Percentiles rank a stretch among this genome's conserved stretches.
Evolutionary conservation across 768 basidiomycete species (phyloP).

Genomic region (Nidularia pulvinata): DNA sequence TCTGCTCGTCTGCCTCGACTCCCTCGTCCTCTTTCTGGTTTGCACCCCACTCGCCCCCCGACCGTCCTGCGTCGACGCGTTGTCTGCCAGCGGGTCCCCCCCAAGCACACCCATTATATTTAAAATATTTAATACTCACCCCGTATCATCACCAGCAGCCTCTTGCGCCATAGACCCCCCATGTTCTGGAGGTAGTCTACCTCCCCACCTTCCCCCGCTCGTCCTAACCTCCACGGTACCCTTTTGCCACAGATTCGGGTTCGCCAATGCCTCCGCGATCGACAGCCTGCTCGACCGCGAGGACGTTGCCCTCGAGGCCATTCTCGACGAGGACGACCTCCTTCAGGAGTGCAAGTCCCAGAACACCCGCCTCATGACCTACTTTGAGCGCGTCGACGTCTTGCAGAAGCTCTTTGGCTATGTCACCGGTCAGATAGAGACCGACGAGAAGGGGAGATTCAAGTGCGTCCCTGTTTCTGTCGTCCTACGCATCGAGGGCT

Average conservation of each 20-base stretch:
- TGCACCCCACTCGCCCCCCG: too few relatives aligned
- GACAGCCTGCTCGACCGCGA: conserved; percentile 91
- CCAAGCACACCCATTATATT: too few relatives aligned
- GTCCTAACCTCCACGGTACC: conserved; percentile 17
- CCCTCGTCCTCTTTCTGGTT: too few relatives aligned
- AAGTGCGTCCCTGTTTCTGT: conserved; percentile 52
- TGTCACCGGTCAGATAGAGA: conserved; percentile 86
- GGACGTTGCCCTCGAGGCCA: conserved; percentile 85
- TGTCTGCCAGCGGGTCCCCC: too few relatives aligned
- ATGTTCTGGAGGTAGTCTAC: conserved; percentile 56
- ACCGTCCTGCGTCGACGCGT: too few relatives aligned
- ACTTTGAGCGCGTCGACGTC: conserved; percentile 82
- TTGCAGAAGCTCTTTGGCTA: conserved; percentile 80
- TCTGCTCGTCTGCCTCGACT: too few relatives aligned
- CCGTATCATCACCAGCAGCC: too few relatives aligned
- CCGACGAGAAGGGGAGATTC: conserved; percentile 75
- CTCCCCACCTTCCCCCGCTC: conserved; percentile 19
- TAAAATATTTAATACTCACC: too few relatives aligned
- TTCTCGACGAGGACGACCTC: conserved; percentile 93
- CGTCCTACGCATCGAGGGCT: background rate
- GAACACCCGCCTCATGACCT: conserved; percentile 87
- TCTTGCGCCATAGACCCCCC: conserved; percentile 15
- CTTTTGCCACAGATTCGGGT: conserved; percentile 71
- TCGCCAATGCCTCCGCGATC: conserved; percentile 86
- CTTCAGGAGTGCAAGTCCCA: conserved; percentile 95